phyloP scores from a whole-genome alignment of 441 rosid species.

The Erysimum cheiri region DNA sequence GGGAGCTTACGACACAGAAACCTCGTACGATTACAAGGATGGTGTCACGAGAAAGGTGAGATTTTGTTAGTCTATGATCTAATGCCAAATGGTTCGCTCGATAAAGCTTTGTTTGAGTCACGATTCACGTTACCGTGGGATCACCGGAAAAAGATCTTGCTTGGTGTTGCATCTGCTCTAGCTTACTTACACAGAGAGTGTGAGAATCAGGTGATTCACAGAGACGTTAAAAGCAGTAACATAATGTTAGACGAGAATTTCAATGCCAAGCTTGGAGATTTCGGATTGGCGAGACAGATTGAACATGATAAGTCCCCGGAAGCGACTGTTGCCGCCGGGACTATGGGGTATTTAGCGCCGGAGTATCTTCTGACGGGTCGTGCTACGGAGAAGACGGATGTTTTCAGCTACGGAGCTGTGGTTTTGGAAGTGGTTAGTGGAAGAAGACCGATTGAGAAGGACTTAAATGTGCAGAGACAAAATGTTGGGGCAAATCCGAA shows the following conservation, averaged over 20 bases:
- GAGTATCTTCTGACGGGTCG: slow-evolving; percentile 90
- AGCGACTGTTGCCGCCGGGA: slow-evolving; percentile 95
- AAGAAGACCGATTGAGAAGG: slow-evolving; percentile 89
- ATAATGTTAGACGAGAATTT: slow-evolving; percentile 92
- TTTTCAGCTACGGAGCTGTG: slow-evolving; percentile 92
- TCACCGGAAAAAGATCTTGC: slow-evolving; percentile 69
- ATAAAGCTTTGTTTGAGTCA: slow-evolving; percentile 86
- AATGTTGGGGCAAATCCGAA: slow-evolving; percentile 55
- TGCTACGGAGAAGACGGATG: slow-evolving; percentile 87
- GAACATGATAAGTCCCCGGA: slow-evolving; percentile 94
- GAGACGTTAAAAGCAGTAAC: slow-evolving; percentile 91
- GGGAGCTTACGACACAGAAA: slow-evolving; percentile 87
- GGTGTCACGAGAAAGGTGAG: slow-evolving; percentile 97
- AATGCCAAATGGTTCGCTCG: slow-evolving; percentile 94
- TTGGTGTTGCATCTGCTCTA: slow-evolving; percentile 91
- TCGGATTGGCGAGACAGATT: slow-evolving; percentile 84
- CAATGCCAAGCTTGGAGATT: slow-evolving; percentile 90
- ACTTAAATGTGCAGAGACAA: slow-evolving; percentile 48
- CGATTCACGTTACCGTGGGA: slow-evolving; percentile 75
- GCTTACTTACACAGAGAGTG: slow-evolving; percentile 96
- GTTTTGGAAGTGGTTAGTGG: slow-evolving; percentile 91
- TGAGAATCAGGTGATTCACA: slow-evolving; percentile 91
- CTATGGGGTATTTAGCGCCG: slow-evolving; percentile 99
- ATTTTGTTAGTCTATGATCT: slow-evolving; percentile 84
- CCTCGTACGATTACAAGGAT: slow-evolving; percentile 86